These are phyloP conservation scores for Tuber melanosporum DNA, from an alignment of 495 filamentous ascomycete genomes.

Conservation along the genomic window DNA sequence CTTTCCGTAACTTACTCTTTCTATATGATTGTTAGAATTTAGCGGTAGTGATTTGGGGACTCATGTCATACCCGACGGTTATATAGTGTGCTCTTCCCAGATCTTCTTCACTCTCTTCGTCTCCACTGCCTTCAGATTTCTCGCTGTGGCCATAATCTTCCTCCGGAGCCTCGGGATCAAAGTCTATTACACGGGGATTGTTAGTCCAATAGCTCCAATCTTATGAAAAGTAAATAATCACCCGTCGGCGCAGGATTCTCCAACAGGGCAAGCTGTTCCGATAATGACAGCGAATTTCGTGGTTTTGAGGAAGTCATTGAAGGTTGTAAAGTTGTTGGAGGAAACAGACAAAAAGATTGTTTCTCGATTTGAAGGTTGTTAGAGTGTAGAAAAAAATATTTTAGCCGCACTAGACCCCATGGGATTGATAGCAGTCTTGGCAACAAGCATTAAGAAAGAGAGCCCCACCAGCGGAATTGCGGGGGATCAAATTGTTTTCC, in stretches of 20 bases:
- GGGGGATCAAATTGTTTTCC: not conserved
- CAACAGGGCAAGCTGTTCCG: constrained; percentile 60
- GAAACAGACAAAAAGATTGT: constrained; percentile 16
- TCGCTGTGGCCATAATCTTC: constrained; percentile 46
- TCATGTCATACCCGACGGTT: constrained; percentile 58
- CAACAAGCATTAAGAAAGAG: not conserved
- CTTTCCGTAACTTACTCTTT: constrained; percentile 77
- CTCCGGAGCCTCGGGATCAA: constrained; percentile 76
- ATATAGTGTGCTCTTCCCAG: constrained; percentile 76
- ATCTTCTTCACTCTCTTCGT: constrained; percentile 44
- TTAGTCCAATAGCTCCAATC: not conserved
- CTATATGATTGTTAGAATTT: constrained; percentile 45
- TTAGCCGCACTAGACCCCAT: constrained; percentile 29
- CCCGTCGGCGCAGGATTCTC: constrained; percentile 59
- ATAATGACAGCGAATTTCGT: constrained; percentile 46
- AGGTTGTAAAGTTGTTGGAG: constrained; percentile 6
- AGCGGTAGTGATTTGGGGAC: constrained; percentile 17
- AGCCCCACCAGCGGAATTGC: not conserved
- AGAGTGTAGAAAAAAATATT: constrained; percentile 9
- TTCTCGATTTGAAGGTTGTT: not conserved
- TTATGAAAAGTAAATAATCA: constrained; percentile 36
- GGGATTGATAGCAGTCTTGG: constrained; percentile 3
- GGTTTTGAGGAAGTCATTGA: constrained; percentile 36
- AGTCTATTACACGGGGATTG: constrained; percentile 52
- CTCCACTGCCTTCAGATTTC: constrained; percentile 45